Base-by-base conservation (phyloP, 2,329 filamentous ascomycete genomes). In the Colletotrichum cuscutae region DNA sequence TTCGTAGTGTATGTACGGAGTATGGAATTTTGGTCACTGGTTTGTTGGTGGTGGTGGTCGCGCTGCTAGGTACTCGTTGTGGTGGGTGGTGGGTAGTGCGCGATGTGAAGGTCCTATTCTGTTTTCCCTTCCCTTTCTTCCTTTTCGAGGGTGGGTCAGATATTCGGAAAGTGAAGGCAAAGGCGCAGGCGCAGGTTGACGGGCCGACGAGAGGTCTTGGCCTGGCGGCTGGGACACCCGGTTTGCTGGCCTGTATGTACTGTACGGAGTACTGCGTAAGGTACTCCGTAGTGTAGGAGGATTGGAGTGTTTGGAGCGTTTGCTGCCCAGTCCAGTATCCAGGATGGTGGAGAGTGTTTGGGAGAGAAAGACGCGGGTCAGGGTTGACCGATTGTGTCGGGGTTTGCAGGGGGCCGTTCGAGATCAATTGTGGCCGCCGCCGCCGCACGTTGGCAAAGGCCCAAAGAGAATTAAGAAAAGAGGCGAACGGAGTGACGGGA, bases 251-350 rank as follows among this genome's bases (percentile, higher is more conserved):
- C 58, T 62, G 32, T 49, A 46, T 12, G 32, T 13, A 5, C 13
- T 37, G 35, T 37, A 37, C 35, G 35, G 4, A 37, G 35, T 13
- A 32, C 9, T 32, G 30, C 30, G 30, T 32, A 32, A 32, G 30
- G 32, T 35, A 35, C 32, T 35, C 11, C 32, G 32, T 35, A 12
- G 32, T 35, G 32, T 35, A 35, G 32, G 32, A 35, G 32, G 32
- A 35, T 35, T 35, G 32, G 37, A 42, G 37, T 15, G 37, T 42
- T 42, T 42, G 37, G 37, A 42, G 65, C 66, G 68, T 67, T 58
- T 69, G 65, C 42, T 58, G 69, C 42, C 69, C 69, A 65, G 56
- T 68, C 69, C 69, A 65, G 56, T 71, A 68, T 67, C 69, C 59
- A 72, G 65, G 65, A 57, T 37, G 46, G 58, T 69, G 69, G 58